Evolutionary conservation across 371 early-diverging fungal genomes (phyloP), one percentile per base, ranked within the genome.

Genomic region (Actinomucor elegans): DNA sequence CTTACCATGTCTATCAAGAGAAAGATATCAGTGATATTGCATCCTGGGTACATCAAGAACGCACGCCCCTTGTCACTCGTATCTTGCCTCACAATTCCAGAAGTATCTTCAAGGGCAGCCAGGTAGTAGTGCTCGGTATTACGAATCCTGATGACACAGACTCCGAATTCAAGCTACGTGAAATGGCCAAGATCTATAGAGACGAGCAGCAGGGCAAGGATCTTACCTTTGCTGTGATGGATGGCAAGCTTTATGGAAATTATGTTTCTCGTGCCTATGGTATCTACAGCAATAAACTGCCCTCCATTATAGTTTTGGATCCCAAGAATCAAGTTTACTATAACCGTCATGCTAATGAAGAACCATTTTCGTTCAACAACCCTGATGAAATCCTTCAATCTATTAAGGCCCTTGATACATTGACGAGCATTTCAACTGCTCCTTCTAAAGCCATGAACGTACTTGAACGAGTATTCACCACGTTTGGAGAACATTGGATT

Each of bases 241-340:
- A 89, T 55, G 85, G 79, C 17, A 49, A 43, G 37, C 66, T 69
- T 36, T 87, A 81, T 71, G 61, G 54, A 4, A 57, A 74, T 15
- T 89, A 84, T 53, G 67, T 84, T 15, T 55, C 76, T 36, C 59
- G 83, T 15, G 82, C 83, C 18, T 91, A 86, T 57, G 80, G 83
- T 15, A 47, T 88, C 10, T 53, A 50, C 5, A 54, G 50, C 6
- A 37, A 47, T 9, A 61, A 76, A n/a, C 55, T 83, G 33, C 89
- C 90, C 12, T 55, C 69, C 9, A 41, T 85, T 23, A 61, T 89
- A 12, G 69, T 91, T 49, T 57, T 81, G 17, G 78, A 85, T 36
- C 81, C 87, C 11, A 68, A 56, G 52, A 74, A 73, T 15, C 53
- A 64, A 69, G 27, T 31, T n/a, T 57, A 61, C 37, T 56, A 34